These are phyloP conservation scores for Lactuca saligna DNA, from an alignment of 129 eudicot genomes.

Conservation along the genomic window DNA sequence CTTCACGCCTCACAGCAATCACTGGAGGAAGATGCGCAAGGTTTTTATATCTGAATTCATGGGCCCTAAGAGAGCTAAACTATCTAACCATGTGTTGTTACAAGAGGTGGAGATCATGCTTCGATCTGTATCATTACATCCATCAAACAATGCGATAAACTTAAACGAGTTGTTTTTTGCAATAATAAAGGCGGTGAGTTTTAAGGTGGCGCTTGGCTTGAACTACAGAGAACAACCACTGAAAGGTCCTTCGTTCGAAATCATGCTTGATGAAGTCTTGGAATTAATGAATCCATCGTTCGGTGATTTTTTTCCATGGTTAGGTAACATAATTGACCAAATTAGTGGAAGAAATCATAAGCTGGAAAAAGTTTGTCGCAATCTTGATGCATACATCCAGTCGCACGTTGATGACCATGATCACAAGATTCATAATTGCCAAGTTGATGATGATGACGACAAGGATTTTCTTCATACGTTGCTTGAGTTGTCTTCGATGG, in stretches of 20 bases:
- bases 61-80: slow-evolving; percentile 16
- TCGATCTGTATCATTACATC: neutral
- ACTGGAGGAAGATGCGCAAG: slow-evolving; percentile 26
- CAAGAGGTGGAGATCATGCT: slow-evolving; percentile 5
- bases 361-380: slow-evolving; percentile 1
- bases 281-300: slow-evolving; percentile 7
- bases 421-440: neutral
- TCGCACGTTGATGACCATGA: slow-evolving; percentile 14
- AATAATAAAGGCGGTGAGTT: neutral
- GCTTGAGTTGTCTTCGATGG: slow-evolving; percentile 19
- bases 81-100: slow-evolving; percentile 2
- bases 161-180: neutral
- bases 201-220: slow-evolving; percentile 24
- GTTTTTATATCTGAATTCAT: slow-evolving; percentile 22
- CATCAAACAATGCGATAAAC: slow-evolving; percentile 7
- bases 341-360: slow-evolving; percentile 10
- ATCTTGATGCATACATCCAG: slow-evolving; percentile 23
- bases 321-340: slow-evolving; percentile 8
- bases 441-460: slow-evolving; percentile 1
- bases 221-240: slow-evolving; percentile 13
- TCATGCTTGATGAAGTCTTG: neutral
- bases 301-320: slow-evolving; percentile 30
- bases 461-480: slow-evolving; percentile 26
- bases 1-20: slow-evolving; percentile 23
- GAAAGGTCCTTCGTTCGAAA: slow-evolving; percentile 17